Evolutionary conservation across 1,284 basidiomycete genomes (phyloP), one percentile per base, ranked within the genome.

Genomic region (Ustilago sp.): DNA sequence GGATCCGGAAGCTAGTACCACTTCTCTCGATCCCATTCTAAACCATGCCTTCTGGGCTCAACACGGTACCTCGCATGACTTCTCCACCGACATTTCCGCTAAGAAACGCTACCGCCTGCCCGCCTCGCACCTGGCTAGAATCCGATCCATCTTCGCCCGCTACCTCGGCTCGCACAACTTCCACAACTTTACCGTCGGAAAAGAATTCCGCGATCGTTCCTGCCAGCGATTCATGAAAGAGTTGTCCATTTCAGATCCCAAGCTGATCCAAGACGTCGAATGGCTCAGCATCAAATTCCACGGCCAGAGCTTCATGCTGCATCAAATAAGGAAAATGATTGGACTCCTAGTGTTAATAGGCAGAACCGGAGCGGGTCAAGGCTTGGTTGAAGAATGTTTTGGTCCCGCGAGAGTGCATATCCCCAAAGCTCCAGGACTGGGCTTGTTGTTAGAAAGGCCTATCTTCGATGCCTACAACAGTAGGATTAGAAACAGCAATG

Each of bases 271-370:
- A 19, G 92, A 92, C 36, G 95, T 93, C 1, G 96, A 99, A 85
- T 99, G 96, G 95, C 91, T 99, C 57, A 93, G 92, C 57, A 92
- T 99, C 38, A 89, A 93, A 76, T 92, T 98, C 83, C 94, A 98
- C 83, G 97, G 96, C 0, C 97, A 99, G 87, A 95, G 94, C 80
- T 99, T 99, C 87, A 99, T 99, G 97, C 88, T 99, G 65, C 96
- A 99, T 86, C 96, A 99, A 83, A 90, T 90, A 76, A 92, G 97
- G 60, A 99, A 99, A 88, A 99, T 99, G 97, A 94, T 98, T 87
- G 91, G 93, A 1, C 89, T 92, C 41, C 89, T 96, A 12, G 91
- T 98, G 38, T 88, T 98, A 23, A 51, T 86, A 7, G 77, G 73
- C 1, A 63, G 83, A 3, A 83, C 70, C 2, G 76, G 74, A 12